Conservation (phyloP, 495 filamentous ascomycete species). For the Penicillium riverlandense region DNA sequence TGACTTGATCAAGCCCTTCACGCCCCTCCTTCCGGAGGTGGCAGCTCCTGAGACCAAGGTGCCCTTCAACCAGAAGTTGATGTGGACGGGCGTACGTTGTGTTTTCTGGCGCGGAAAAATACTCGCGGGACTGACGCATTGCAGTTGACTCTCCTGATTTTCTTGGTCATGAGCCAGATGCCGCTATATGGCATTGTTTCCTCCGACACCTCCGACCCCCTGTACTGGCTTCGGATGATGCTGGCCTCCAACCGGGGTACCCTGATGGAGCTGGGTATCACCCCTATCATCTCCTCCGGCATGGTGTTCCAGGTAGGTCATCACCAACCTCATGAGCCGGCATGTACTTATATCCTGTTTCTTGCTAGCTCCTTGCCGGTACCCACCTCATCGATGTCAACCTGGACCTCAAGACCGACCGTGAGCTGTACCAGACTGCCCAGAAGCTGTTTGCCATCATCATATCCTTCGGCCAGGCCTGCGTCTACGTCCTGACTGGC, state of each 20-base stretch:
- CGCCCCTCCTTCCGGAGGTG: constrained; percentile 98
- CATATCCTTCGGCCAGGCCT: constrained; percentile 92
- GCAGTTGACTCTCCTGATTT: constrained; percentile 89
- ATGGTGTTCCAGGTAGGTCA: constrained; percentile 89
- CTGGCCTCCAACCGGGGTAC: constrained; percentile 98
- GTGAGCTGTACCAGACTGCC: constrained; percentile 98
- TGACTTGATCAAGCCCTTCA: constrained; percentile 98
- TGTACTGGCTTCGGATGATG: constrained; percentile 99
- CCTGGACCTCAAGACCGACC: constrained; percentile 97
- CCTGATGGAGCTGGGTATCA: constrained; percentile 98
- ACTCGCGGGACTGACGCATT: constrained; percentile 22
- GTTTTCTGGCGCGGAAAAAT: constrained; percentile 5
- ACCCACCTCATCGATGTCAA: constrained; percentile 99
- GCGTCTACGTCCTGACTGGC: constrained; percentile 94
- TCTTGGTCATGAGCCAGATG: constrained; percentile 99
- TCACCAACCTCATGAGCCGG: background rate
- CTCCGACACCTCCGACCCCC: constrained; percentile 91
- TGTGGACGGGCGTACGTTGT: constrained; percentile 85
- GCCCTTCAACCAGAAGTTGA: constrained; percentile 97
- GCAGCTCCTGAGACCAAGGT: constrained; percentile 93
- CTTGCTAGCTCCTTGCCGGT: constrained; percentile 73
- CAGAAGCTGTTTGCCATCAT: constrained; percentile 99
- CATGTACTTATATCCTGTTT: constrained; percentile 10
- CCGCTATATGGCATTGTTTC: constrained; percentile 93
- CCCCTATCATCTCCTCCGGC: constrained; percentile 97